Evolutionary conservation across 1,139 yeast species (phyloP).

Genomic region (Blastobotrys arbuscula): DNA sequence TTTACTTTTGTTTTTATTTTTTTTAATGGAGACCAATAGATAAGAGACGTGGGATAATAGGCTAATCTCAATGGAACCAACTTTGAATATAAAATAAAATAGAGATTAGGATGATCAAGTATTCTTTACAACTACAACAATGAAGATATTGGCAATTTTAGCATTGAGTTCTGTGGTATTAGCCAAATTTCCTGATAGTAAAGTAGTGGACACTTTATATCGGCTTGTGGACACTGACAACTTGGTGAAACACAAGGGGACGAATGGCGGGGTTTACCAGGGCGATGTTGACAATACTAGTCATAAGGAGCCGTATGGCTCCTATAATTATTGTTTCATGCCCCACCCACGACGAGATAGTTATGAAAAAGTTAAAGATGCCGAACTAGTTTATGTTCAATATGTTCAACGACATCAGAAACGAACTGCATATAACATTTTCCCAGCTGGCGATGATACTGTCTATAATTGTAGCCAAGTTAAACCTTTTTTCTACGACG

Average conservation of each 20-base stretch:
- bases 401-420: slow-evolving; percentile 40
- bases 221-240: slow-evolving; percentile 1
- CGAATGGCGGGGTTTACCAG: slow-evolving; percentile 4
- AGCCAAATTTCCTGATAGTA: slow-evolving; percentile 8
- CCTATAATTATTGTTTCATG: slow-evolving; percentile 40
- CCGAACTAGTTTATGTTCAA: slow-evolving; percentile 34
- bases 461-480: slow-evolving; percentile 30
- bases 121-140: background rate
- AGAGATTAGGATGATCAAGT: no score
- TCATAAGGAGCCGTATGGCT: slow-evolving; percentile 24
- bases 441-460: slow-evolving; percentile 30
- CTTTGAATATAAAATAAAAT: no score
- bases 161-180: background rate
- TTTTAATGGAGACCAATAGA: no score
- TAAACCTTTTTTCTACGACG: slow-evolving; percentile 24
- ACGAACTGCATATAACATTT: slow-evolving; percentile 38
- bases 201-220: slow-evolving; percentile 3
- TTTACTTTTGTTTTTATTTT: no score
- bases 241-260: slow-evolving; percentile 1
- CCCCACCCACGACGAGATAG: slow-evolving; percentile 34
- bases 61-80: no score
- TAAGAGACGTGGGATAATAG: no score
- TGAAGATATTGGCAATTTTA: background rate
- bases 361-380: slow-evolving; percentile 28
- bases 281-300: slow-evolving; percentile 6